Percentiles rank a stretch among this genome's conserved stretches.
These are phyloP conservation scores for Soucietia sequanensis DNA, from an alignment of 805 yeast species.

Conservation along the genomic window DNA sequence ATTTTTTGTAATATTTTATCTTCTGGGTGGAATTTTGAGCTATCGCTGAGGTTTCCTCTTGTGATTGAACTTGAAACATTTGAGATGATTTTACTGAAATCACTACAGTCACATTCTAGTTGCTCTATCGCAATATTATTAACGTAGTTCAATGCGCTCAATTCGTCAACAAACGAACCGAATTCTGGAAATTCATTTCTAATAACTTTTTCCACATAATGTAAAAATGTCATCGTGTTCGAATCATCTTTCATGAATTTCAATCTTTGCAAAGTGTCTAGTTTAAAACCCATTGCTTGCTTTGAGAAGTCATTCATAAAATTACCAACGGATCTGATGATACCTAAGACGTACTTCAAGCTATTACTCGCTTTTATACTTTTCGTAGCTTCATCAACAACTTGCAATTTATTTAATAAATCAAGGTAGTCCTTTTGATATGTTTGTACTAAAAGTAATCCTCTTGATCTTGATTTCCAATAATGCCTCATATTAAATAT, in stretches of 20 bases:
- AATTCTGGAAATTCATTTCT: conserved; percentile 80
- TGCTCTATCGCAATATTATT: conserved; percentile 82
- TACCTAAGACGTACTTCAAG: conserved; percentile 71
- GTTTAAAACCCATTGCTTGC: conserved; percentile 89
- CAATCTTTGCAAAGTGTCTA: conserved; percentile 85
- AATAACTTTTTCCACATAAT: conserved; percentile 88
- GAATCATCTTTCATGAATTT: conserved; percentile 88
- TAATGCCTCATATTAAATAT: conserved; percentile 80
- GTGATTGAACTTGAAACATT: conserved; percentile 74
- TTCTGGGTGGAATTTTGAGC: conserved; percentile 74
- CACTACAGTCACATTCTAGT: conserved; percentile 67
- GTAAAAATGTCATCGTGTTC: conserved; percentile 84
- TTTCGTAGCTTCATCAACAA: conserved; percentile 71
- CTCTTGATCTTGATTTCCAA: conserved; percentile 91
- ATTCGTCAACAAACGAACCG: conserved; percentile 71
- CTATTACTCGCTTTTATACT: conserved; percentile 64
- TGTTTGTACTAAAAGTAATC: conserved; percentile 64
- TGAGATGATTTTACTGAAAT: conserved; percentile 56
- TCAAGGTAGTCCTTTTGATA: conserved; percentile 80
- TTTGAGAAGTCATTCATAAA: conserved; percentile 93
- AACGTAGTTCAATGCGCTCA: conserved; percentile 55
- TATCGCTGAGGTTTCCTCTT: conserved; percentile 83
- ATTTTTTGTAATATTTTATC: conserved; percentile 69
- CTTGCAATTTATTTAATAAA: conserved; percentile 61
- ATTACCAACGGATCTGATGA: conserved; percentile 89